Base-by-base conservation (phyloP, 805 yeast genomes). In the Kuraishia floccosa region DNA sequence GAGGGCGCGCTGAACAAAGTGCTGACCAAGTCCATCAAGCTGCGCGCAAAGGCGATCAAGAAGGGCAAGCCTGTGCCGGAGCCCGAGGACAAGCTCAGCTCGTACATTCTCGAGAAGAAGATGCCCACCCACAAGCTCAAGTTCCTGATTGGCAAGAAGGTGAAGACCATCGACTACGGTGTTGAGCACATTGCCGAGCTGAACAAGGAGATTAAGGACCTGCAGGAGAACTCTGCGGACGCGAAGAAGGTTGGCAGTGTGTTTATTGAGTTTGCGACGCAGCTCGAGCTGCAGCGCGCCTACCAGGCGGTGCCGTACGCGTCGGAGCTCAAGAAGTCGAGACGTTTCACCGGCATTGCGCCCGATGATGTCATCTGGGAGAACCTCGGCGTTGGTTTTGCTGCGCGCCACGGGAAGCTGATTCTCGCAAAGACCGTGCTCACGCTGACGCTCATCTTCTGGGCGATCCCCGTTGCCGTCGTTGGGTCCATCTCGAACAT, bases 381-480 rank as follows among this genome's bases (percentile, higher is more conserved):
- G 25, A 87, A 84, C 49, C 56, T 83, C 43, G 63, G 76, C 17
- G 54, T 76, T 44, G 58, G 71, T 8, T 65, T 72, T 51, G 56
- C 58, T 38, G 66, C 65, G 46, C 73, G 94, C 53, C 50, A 65
- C 27, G 38, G 68, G 15, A 78, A 75, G 58, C 65, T 63, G 35
- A 34, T 68, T 16, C 58, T 68, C 32, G 89, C 94, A 2, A 64
- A 62, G 33, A 62, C 82, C 11, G 58, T 85, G 30, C 63, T 81
- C 46, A 72, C 81, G 17, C 45, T 72, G 35, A 60, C 78, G 54
- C 74, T 89, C 38, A 71, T 89, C 29, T 85, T 86, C 58, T 89
- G 97, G 97, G 77, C 94, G 26, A 76, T 89, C 44, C 98, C 98
- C 7, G 96, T 89, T 24, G 94, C 96, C n/a, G 86, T 85, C 46